These are phyloP conservation scores for Zymoseptoria brevis DNA, from an alignment of 2,329 filamentous ascomycete genomes.

Conservation along the genomic window DNA sequence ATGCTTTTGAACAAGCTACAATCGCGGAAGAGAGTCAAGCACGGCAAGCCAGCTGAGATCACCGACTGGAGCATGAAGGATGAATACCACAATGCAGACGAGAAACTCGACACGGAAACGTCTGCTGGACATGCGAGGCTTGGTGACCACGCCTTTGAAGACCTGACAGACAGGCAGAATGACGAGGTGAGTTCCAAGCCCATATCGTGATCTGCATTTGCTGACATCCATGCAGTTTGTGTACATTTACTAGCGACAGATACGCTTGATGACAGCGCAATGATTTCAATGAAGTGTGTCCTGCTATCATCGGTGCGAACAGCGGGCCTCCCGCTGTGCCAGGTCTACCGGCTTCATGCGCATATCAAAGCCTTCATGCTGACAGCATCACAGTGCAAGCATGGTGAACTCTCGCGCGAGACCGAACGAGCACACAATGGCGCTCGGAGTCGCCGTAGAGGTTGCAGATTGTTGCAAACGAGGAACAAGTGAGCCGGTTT, in stretches of 20 bases:
- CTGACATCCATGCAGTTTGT: constrained; percentile 29
- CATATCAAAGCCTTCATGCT: not conserved
- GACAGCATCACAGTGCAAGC: not conserved
- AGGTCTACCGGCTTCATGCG: not conserved
- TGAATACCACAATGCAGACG: constrained; percentile 36
- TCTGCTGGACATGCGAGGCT: constrained; percentile 24
- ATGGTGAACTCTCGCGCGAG: not conserved
- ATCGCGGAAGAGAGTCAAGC: constrained; percentile 43
- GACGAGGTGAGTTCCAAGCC: constrained; percentile 2
- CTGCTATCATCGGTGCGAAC: not conserved
- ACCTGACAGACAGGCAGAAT: constrained; percentile 48
- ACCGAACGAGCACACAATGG: not conserved
- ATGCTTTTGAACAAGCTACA: constrained; percentile 47
- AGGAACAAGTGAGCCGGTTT: not conserved
- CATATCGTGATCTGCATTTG: not conserved
- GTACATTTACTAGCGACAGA: constrained; percentile 8
- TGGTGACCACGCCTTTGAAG: constrained; percentile 48
- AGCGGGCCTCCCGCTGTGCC: too few relatives aligned
- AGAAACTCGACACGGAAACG: constrained; percentile 9
- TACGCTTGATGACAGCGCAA: not conserved
- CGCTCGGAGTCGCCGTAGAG: not conserved
- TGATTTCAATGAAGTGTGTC: not conserved
- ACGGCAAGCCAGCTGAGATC: constrained; percentile 54
- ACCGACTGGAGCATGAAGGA: constrained; percentile 55
- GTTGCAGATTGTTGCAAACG: not conserved